Evolutionary conservation across 768 basidiomycete genomes (phyloP), one percentile per base, ranked within the genome.

Genomic region (Lentinula boryana): DNA sequence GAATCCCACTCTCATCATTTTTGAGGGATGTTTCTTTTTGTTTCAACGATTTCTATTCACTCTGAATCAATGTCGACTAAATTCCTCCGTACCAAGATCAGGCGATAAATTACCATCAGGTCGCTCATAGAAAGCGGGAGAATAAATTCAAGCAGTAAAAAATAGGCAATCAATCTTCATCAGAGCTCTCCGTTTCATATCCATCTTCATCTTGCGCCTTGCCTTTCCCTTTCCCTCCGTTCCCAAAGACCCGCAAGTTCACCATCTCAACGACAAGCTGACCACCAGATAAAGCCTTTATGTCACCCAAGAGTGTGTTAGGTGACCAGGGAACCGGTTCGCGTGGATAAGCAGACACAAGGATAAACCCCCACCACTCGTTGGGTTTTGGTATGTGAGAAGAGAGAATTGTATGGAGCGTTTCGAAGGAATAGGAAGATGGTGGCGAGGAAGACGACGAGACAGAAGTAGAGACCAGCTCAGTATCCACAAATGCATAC

Each of bases 311-410:
- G 44, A 66, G 74, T 21, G 67, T 62, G 27, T 69, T 71, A 0
- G 70, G 40, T 46, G 64, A 60, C 80, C 86, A 91, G 12, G 76
- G 76, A 57, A 90, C 80, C 70, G 84, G 84, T 46, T 73, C 74
- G 56, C 88, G 75, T 4, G 93, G 93, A 66, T 91, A 95, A 9
- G 89, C 80, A 2, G 81, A 79, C 2, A 75, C 75, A 32, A 95
- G 74, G 62, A 76, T 79, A 77, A 95, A 95, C 7, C 83, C 85
- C 86, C 89, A 93, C 80, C 86, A 91, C 31, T 72, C 73, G 8
- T 77, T 72, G 9, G 73, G 46, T 5, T 56, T 43, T 32, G 31
- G 57, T n/a, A 31, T 12, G 43, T 13, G 23, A 4, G 23, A 9
- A 32, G 57, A 58, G 38, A 62, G 52, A 7, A 57, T 31, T 7